Conservation (phyloP, 306 rosid genomes). For the Fragaria ananassa region DNA sequence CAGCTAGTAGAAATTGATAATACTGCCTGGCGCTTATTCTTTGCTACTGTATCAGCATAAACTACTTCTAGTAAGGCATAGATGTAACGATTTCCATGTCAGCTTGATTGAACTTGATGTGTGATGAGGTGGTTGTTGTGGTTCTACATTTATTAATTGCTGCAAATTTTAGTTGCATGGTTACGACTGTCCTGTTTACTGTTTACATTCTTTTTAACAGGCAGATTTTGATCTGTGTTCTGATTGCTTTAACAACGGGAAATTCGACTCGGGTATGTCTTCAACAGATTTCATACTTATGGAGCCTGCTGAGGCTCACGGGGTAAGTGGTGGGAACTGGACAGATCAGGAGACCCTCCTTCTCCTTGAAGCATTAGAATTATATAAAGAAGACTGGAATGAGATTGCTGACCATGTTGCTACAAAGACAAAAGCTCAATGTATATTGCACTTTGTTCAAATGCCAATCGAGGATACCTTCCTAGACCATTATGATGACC, state of each 20-base stretch:
- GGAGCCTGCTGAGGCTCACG: slow-evolving; percentile 93
- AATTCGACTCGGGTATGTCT: slow-evolving; percentile 84
- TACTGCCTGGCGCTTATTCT: background rate
- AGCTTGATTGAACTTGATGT: background rate
- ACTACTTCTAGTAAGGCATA: background rate
- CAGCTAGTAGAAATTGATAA: background rate
- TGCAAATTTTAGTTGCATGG: slow-evolving; percentile 3
- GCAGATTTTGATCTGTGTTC: slow-evolving; percentile 90
- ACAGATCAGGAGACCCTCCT: slow-evolving; percentile 97
- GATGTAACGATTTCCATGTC: background rate
- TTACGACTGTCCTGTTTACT: slow-evolving; percentile 27
- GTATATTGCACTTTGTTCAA: slow-evolving; percentile 90
- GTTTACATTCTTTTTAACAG: slow-evolving; percentile 55
- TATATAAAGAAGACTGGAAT: slow-evolving; percentile 88
- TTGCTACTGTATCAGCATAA: background rate
- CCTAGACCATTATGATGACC: slow-evolving; percentile 50
- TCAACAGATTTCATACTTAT: slow-evolving; percentile 86
- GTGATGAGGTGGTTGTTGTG: slow-evolving; percentile 5
- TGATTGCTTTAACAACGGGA: slow-evolving; percentile 82
- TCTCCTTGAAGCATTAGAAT: slow-evolving; percentile 93
- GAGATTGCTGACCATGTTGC: slow-evolving; percentile 97
- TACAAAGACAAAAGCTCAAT: slow-evolving; percentile 88
- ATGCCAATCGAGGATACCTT: slow-evolving; percentile 92
- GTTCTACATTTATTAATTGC: slow-evolving; percentile 7
- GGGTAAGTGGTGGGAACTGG: slow-evolving; percentile 90